Base-by-base conservation (phyloP, 2,329 filamentous ascomycete genomes). In the Paecilomyces sp. region DNA sequence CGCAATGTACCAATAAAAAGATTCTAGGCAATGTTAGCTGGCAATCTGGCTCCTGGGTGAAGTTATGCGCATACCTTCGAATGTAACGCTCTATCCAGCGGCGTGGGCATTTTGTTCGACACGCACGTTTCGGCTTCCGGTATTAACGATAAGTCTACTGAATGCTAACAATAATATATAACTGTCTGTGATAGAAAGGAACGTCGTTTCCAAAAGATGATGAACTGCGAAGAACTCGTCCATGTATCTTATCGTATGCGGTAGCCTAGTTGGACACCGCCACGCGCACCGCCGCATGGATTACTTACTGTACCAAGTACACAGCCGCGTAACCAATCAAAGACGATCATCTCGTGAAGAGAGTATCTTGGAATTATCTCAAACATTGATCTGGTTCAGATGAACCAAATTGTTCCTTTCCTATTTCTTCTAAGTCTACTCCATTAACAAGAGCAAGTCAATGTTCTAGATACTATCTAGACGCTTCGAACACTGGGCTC, bases 31-130 rank as follows among this genome's bases (percentile, higher is more conserved):
- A 24, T 28, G 54, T 69, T 55, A 65, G 64, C 59, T 41, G 15
- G 31, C 3, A 33, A 11, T 33, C 7, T 1, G n/a, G 15, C 34
- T 41, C 7, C n/a, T n/a, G 13, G 3, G 13, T n/a, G 13, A n/a
- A 41, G 34, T 25, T 18, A 53, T 60, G 36, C 51, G n/a, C 30
- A 34, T 57, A 59, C 88, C 79, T 87, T 88, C 58, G 88, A 90
- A 67, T 82, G 87, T 76, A 91, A 77, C 9, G 84, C 86, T 72
- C 81, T 84, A 70, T 91, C 88, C 2, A 91, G 73, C 31, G 82
- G 81, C 60, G 88, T 91, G 56, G 87, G 86, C 88, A 90, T 90
- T 8, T 70, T 82, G 65, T 53, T 41, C 36, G 36, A 41, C 36
- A 15, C 36, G 13, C n/a, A 15, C 12, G n/a, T 41, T 8, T n/a